phyloP scores from a whole-genome alignment of 2,329 filamentous ascomycete species.

The Phoma sp. region DNA sequence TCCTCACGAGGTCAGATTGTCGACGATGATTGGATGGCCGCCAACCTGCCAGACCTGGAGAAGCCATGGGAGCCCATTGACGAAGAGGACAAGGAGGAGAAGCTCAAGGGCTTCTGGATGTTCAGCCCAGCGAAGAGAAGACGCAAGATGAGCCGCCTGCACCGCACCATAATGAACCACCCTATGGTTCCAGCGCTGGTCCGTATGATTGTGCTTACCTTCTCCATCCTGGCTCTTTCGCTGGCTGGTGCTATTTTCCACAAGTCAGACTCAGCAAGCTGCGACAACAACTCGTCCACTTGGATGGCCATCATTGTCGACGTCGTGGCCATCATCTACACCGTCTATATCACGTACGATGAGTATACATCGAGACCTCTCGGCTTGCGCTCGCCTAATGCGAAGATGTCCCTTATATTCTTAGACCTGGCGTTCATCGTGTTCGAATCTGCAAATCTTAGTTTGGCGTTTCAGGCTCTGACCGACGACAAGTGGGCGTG shows the following conservation, averaged over 20 bases:
- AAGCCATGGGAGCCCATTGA: conserved; percentile 62
- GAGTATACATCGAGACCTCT: conserved; percentile 95
- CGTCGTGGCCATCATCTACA: conserved; percentile 85
- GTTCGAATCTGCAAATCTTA: conserved; percentile 92
- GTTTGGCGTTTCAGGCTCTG: conserved; percentile 85
- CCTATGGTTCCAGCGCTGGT: conserved; percentile 86
- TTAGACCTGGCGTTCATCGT: conserved; percentile 96
- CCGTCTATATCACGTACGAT: conserved; percentile 92
- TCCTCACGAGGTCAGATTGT: conserved; percentile 46
- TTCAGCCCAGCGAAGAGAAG: conserved; percentile 56
- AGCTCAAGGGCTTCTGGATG: conserved; percentile 57
- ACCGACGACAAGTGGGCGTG: conserved; percentile 65
- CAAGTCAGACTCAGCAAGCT: conserved; percentile 45
- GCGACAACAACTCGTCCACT: conserved; percentile 65
- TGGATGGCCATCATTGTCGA: conserved; percentile 91
- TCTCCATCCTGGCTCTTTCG: conserved; percentile 81
- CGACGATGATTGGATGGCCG: conserved; percentile 55
- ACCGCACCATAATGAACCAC: conserved; percentile 75
- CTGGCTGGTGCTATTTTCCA: conserved; percentile 78
- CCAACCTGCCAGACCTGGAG: conserved; percentile 56
- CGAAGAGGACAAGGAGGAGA: conserved; percentile 57
- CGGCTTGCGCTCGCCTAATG: conserved; percentile 79
- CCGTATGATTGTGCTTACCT: conserved; percentile 80
- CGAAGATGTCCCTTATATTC: conserved; percentile 88
- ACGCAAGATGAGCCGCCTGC: conserved; percentile 65